Evolutionary conservation across 176 grass and related monocot species (phyloP).

Genomic region (Panicum miliaceum): DNA sequence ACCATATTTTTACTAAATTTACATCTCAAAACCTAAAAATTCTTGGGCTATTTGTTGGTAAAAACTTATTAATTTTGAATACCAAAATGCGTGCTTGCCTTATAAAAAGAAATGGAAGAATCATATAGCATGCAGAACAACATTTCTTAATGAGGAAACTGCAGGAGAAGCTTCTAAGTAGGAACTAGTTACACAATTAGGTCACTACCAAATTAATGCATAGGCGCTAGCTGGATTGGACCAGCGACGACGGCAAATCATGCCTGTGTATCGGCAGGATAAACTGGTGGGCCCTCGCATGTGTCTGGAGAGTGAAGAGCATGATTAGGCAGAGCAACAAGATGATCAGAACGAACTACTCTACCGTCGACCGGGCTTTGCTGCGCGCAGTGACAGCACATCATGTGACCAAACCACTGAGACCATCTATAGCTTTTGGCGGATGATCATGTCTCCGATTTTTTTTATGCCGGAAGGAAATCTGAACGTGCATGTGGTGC

Average conservation of each 20-base stretch:
- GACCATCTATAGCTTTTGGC: background rate
- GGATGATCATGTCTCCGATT: conserved; percentile 26
- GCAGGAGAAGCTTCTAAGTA: background rate
- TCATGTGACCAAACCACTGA: conserved; percentile 40
- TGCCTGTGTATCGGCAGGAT: conserved; percentile 24
- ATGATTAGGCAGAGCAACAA: conserved; percentile 42
- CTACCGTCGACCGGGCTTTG: background rate
- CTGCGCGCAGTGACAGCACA: conserved; percentile 32
- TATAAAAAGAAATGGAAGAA: background rate
- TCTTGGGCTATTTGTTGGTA: background rate
- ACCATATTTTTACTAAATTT: background rate
- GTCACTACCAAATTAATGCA: background rate
- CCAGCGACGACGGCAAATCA: background rate
- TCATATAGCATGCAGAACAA: background rate
- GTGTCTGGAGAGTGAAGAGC: conserved; percentile 3
- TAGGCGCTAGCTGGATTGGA: background rate
- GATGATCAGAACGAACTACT: conserved; percentile 31
- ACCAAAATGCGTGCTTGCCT: background rate
- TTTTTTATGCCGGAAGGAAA: background rate
- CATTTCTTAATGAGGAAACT: background rate
- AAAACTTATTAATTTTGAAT: background rate
- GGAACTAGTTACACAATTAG: background rate
- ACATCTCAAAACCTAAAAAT: background rate
- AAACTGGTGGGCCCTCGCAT: conserved; percentile 4
- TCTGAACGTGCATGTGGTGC: background rate